phyloP scores from a whole-genome alignment of 495 filamentous ascomycete genomes.

The Hyphodiscus hymeniophilus region DNA sequence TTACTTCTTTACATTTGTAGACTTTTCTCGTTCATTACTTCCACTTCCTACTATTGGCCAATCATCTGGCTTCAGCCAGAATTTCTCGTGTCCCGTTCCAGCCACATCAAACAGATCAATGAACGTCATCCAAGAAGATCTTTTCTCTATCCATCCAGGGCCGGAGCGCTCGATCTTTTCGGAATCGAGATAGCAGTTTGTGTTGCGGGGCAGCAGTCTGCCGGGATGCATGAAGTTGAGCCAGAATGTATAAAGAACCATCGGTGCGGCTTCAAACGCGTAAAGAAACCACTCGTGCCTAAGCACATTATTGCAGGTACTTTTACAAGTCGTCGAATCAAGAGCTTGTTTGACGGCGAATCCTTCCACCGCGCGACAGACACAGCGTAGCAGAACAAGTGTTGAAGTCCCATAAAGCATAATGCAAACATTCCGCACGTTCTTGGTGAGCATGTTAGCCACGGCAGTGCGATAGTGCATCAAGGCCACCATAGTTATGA shows the following conservation, averaged over 20 bases:
- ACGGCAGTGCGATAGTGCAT: slow-evolving; percentile 27
- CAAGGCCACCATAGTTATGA: slow-evolving; percentile 42
- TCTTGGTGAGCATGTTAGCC: slow-evolving; percentile 22
- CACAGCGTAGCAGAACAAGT: slow-evolving; percentile 30
- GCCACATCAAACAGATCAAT: slow-evolving; percentile 57
- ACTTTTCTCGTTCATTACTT: too few species aligned
- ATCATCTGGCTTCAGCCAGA: too few species aligned
- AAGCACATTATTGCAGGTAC: neutral
- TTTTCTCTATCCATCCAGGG: slow-evolving; percentile 49
- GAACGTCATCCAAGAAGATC: slow-evolving; percentile 43
- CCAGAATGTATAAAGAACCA: slow-evolving; percentile 51
- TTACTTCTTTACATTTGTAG: too few species aligned
- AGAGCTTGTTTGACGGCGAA: slow-evolving; percentile 20
- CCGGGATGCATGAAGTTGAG: slow-evolving; percentile 56
- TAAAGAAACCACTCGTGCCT: slow-evolving; percentile 60
- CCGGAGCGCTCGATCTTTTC: slow-evolving; percentile 54
- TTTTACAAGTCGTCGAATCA: neutral
- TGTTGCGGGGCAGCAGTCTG: slow-evolving; percentile 46
- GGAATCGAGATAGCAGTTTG: slow-evolving; percentile 51
- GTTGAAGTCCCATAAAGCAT: slow-evolving; percentile 34
- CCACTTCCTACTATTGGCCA: too few species aligned
- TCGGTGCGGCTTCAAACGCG: slow-evolving; percentile 59
- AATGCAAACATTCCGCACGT: slow-evolving; percentile 28
- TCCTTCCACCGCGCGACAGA: slow-evolving; percentile 31
- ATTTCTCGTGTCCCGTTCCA: too few species aligned